These are phyloP conservation scores for Boletus pseudo-olivaceus DNA, from an alignment of 768 basidiomycete genomes.

Conservation along the genomic window DNA sequence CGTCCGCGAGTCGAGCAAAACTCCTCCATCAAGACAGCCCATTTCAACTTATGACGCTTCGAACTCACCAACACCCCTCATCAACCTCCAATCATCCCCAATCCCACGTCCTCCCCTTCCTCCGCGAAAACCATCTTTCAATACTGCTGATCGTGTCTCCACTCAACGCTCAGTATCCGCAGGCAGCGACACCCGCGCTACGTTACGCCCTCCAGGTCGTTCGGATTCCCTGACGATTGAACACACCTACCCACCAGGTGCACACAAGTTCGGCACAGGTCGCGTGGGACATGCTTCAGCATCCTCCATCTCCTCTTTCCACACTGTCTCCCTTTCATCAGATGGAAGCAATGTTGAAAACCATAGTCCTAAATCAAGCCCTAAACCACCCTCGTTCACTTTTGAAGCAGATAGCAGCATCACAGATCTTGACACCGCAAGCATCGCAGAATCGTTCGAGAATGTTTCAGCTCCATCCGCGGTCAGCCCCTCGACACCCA, in stretches of 20 bases:
- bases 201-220: conserved; percentile 31
- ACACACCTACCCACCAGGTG: conserved; percentile 51
- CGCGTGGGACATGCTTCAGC: conserved; percentile 50
- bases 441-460: conserved; percentile 72
- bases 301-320: conserved; percentile 79
- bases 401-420: conserved; percentile 38
- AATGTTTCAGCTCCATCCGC: conserved; percentile 55
- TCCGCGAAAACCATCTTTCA: conserved; percentile 58
- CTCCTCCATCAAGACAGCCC: conserved; percentile 17
- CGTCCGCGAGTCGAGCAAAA: conserved; percentile 22
- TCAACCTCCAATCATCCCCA: conserved; percentile 52
- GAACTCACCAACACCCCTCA: conserved; percentile 41
- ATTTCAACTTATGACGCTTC: not conserved
- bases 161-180: conserved; percentile 23
- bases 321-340: conserved; percentile 78
- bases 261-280: conserved; percentile 32
- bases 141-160: conserved; percentile 42
- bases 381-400: conserved; percentile 45
- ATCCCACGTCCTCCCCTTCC: conserved; percentile 57
- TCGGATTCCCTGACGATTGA: conserved; percentile 54
- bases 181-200: conserved; percentile 15
- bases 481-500: conserved; percentile 49
- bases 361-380: conserved; percentile 4
- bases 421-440: conserved; percentile 48
- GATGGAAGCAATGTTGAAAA: conserved; percentile 39